These are phyloP conservation scores for Hymenoscyphus repandus DNA, from an alignment of 2,329 filamentous ascomycete species.

Conservation along the genomic window DNA sequence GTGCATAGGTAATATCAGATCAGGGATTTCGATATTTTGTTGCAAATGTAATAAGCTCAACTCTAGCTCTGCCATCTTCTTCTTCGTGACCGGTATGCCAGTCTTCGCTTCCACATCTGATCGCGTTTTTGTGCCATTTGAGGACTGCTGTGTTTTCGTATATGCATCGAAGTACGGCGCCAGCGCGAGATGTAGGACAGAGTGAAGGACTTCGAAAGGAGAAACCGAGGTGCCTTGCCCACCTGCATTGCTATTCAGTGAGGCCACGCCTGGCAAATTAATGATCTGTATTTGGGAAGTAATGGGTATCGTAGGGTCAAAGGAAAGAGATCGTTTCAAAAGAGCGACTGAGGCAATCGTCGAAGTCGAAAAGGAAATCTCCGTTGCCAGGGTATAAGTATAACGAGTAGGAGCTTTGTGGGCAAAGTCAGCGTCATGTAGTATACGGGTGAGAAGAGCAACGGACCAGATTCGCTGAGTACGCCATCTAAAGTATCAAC, in stretches of 20 bases:
- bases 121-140: slow-evolving; percentile 62
- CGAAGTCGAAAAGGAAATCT: slow-evolving; percentile 73
- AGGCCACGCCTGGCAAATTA: slow-evolving; percentile 79
- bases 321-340: slow-evolving; percentile 81
- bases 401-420: slow-evolving; percentile 49
- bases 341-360: slow-evolving; percentile 83
- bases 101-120: slow-evolving; percentile 87
- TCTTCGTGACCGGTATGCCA: slow-evolving; percentile 94
- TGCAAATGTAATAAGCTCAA: slow-evolving; percentile 86
- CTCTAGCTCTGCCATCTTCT: slow-evolving; percentile 91
- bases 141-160: slow-evolving; percentile 72
- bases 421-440: slow-evolving; percentile 28
- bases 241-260: slow-evolving; percentile 54
- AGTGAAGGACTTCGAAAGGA: slow-evolving; percentile 88
- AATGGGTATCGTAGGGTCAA: slow-evolving; percentile 78
- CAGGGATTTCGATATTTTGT: slow-evolving; percentile 97
- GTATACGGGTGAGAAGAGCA: neutral
- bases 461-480: slow-evolving; percentile 35
- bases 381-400: slow-evolving; percentile 73
- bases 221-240: slow-evolving; percentile 69
- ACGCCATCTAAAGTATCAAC: slow-evolving; percentile 24
- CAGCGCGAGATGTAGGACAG: slow-evolving; percentile 83
- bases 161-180: slow-evolving; percentile 97
- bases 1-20: slow-evolving; percentile 81
- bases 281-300: slow-evolving; percentile 87